Conservation (phyloP, 352 stramenopile species). For the Phytophthora ohioensis region DNA sequence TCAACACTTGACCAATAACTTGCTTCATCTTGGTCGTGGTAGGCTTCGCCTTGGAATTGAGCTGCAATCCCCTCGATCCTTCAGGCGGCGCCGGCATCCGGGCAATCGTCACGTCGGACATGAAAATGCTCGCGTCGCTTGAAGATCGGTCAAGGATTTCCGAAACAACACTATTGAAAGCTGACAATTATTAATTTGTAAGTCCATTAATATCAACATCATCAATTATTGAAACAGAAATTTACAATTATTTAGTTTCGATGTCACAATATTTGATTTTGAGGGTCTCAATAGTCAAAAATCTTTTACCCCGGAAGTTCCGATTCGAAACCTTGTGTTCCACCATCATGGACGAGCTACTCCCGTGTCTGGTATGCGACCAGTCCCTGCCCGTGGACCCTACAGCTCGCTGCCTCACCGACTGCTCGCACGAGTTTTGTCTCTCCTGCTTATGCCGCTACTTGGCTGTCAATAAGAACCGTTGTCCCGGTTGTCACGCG, state of each 20-base stretch:
- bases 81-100: conserved; percentile 57
- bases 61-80: conserved; percentile 50
- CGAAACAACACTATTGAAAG: too few relatives aligned
- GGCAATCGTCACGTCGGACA: background rate
- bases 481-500: conserved; percentile 67
- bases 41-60: conserved; percentile 64
- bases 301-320: too few relatives aligned
- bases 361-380: conserved; percentile 71
- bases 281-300: too few relatives aligned
- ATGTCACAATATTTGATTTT: too few relatives aligned
- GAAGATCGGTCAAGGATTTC: conserved; percentile 15
- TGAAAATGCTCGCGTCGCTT: conserved; percentile 18
- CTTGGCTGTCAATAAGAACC: conserved; percentile 67
- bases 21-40: conserved; percentile 88
- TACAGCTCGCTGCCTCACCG: conserved; percentile 67
- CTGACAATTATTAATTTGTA: too few relatives aligned
- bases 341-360: conserved; percentile 16
- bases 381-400: conserved; percentile 39
- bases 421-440: conserved; percentile 88
- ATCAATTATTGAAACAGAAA: too few relatives aligned
- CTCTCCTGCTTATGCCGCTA: conserved; percentile 69
- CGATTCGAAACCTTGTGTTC: background rate
- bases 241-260: too few relatives aligned
- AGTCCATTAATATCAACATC: too few relatives aligned
- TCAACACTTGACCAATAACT: conserved; percentile 68